A percentile compares a stretch with the other conserved stretches of the same genome.
Evolutionary conservation across 129 eudicot genomes (phyloP).

Genomic region (Chrysanthemum lavandulifolium): DNA sequence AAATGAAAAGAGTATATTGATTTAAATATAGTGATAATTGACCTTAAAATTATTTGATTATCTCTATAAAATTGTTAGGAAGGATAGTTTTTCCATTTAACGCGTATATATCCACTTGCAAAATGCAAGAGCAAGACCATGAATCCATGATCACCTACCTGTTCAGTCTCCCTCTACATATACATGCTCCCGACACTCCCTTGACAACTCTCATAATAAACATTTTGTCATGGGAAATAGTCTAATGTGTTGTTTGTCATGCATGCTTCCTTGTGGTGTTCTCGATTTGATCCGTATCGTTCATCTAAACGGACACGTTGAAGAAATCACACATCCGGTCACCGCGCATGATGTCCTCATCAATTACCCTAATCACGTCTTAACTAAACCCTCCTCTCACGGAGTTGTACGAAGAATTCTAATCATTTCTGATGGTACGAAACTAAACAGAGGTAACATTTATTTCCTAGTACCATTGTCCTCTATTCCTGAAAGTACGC

Average conservation of each 20-base stretch:
- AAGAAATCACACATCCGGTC: constrained; percentile 53
- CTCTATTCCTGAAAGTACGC: constrained; percentile 47
- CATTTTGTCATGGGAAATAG: constrained; percentile 49
- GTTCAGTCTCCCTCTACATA: constrained; percentile 22
- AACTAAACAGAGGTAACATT: constrained; percentile 65
- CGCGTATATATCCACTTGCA: background rate
- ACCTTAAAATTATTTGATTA: no score
- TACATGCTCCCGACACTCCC: constrained; percentile 12
- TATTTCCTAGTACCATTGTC: constrained; percentile 66
- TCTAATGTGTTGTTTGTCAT: constrained; percentile 72
- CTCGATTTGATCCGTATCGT: constrained; percentile 71
- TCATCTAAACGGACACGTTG: constrained; percentile 64
- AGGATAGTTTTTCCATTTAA: background rate
- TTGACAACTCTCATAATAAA: background rate
- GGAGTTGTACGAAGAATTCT: constrained; percentile 44
- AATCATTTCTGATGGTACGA: constrained; percentile 54
- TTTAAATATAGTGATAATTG: no score
- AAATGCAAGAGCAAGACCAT: background rate
- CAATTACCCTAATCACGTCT: constrained; percentile 62
- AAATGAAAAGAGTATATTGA: no score
- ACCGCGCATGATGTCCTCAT: constrained; percentile 64
- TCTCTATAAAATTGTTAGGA: no score
- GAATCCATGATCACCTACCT: constrained; percentile 6
- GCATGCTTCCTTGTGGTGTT: constrained; percentile 82
- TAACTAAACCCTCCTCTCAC: constrained; percentile 53